Conservation (phyloP, 2,329 filamentous ascomycete species). For the Ascomycota sp. region DNA sequence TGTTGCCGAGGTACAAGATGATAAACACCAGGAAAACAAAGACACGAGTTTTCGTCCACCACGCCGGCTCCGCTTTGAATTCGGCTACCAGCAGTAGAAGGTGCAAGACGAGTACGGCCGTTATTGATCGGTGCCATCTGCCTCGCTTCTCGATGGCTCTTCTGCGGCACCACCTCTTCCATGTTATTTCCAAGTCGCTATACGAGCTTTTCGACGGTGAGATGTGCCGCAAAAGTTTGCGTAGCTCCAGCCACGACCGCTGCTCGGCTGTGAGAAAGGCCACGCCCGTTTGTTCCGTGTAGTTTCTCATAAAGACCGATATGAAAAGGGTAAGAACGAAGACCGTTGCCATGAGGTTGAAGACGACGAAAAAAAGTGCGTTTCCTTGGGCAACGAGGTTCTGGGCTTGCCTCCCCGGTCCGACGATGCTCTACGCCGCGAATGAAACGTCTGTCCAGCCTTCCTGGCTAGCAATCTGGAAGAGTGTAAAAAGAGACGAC, state of each 20-base stretch:
- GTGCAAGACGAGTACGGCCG: conserved; percentile 60
- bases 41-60: conserved; percentile 55
- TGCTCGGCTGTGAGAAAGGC: conserved; percentile 92
- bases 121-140: conserved; percentile 72
- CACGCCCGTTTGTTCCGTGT: conserved; percentile 94
- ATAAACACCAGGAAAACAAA: conserved; percentile 65
- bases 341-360: conserved; percentile 89
- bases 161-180: conserved; percentile 90
- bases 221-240: conserved; percentile 80
- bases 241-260: conserved; percentile 84
- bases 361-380: conserved; percentile 82
- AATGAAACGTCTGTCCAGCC: conserved; percentile 93
- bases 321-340: conserved; percentile 96
- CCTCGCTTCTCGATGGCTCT: conserved; percentile 86
- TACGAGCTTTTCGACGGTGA: conserved; percentile 87
- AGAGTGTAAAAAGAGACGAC: conserved; percentile 85
- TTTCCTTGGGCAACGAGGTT: conserved; percentile 57
- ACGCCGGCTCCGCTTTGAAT: conserved; percentile 52
- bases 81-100: conserved; percentile 68
- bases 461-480: conserved; percentile 97
- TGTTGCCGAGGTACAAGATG: conserved; percentile 63
- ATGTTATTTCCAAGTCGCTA: conserved; percentile 51
- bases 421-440: conserved; percentile 63
- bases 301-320: conserved; percentile 98
- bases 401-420: conserved; percentile 51